Evolutionary conservation across 2,329 filamentous ascomycete species (phyloP), one percentile per base, ranked within the genome.

Genomic region (Ascochyta lentis): DNA sequence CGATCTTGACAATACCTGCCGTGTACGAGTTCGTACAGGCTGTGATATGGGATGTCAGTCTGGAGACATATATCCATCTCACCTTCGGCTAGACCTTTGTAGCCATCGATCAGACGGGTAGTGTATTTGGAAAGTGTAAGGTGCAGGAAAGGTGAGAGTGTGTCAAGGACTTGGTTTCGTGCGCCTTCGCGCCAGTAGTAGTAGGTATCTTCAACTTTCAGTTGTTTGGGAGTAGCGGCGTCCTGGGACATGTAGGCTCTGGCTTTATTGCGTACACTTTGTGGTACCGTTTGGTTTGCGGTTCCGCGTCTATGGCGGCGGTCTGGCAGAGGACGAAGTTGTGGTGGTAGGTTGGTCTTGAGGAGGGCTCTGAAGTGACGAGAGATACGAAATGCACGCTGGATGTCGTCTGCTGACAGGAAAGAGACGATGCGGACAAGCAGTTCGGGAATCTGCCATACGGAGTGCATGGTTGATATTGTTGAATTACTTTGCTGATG

Each of bases 381-480:
- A 0, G 58, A 60, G 33, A 63, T 39, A 5, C 45, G 23, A 34
- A 54, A 44, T 29, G 44, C 54, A 6, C 15, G 33, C 3, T 29
- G 3, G 2, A 65, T 45, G 15, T 49, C 47, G 2, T 22, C 6
- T 5, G 41, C 49, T 4, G 58, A 44, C 1, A 65, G 48, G 23
- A 49, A 60, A 10, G 59, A 55, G 3, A 58, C 16, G 19, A 65
- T 58, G 0, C 58, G 45, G 4, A 59, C 15, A 22, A 64, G 49
- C 4, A 65, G 39, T 45, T 64, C 63, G n/a, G 58, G 60, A 35
- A 62, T 60, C 22, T 55, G 52, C 38, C 56, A 57, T 12, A 56
- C 23, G n/a, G 29, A 54, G 27, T 64, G 60, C 60, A 65, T 63
- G 7, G 23, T 34, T 22, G 31, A 12, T 10, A 10, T 39, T 39